These are phyloP conservation scores for Tetratostichococcus sp. DNA, from an alignment of 139 green algal species.

Conservation along the genomic window DNA sequence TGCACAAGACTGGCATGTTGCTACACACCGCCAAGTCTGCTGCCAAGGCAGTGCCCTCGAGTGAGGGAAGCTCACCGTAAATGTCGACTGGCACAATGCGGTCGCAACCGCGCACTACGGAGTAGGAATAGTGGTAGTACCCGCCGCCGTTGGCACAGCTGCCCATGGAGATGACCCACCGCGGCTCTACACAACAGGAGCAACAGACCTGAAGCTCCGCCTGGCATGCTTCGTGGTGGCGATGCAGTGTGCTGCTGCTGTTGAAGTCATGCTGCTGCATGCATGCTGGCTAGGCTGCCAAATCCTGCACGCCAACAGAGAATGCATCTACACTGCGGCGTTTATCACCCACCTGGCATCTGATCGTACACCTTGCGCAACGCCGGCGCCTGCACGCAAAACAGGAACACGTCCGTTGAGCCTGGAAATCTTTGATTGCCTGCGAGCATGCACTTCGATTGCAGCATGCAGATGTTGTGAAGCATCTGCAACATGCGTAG, in stretches of 20 bases:
- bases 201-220: background rate
- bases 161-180: slow-evolving; percentile 97
- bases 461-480: too few species aligned
- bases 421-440: too few species aligned
- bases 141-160: slow-evolving; percentile 93
- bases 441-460: too few species aligned
- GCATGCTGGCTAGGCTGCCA: too few species aligned
- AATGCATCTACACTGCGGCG: slow-evolving; percentile 5
- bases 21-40: too few species aligned
- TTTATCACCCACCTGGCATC: background rate
- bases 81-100: slow-evolving; percentile 96
- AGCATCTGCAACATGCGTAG: too few species aligned
- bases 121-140: slow-evolving; percentile 98
- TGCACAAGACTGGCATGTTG: too few species aligned
- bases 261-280: too few species aligned
- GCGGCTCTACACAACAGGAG: slow-evolving; percentile 55
- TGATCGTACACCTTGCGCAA: slow-evolving; percentile 93
- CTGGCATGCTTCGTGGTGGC: too few species aligned
- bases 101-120: slow-evolving; percentile 92
- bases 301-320: too few species aligned
- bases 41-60: background rate
- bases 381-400: slow-evolving; percentile 58
- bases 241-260: too few species aligned
- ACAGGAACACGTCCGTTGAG: background rate
- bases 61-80: slow-evolving; percentile 49